Base-by-base conservation (phyloP, 2,329 filamentous ascomycete species). In the Pseudogymnoascus sp. region DNA sequence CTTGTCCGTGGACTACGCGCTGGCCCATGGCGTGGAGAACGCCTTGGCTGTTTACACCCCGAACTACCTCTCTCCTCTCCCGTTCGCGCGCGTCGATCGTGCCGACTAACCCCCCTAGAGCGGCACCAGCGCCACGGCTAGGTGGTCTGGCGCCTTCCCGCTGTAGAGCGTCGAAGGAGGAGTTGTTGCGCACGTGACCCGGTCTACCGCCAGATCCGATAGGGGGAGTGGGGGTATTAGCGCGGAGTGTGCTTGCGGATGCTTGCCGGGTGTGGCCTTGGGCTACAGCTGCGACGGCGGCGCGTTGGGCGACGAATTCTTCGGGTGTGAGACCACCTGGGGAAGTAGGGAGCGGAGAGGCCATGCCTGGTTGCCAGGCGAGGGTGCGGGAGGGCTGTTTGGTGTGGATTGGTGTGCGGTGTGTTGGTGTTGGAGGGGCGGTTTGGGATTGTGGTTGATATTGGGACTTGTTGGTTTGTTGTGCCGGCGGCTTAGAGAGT, bases 231-330 rank as follows among this genome's bases (percentile, higher is more conserved):
- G 77, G 76, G 4, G 77, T 78, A 37, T 71, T 74, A 10, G 72
- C 67, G 36, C 75, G 74, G 62, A 77, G 68, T 40, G 76, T 77
- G 65, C 80, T 80, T 52, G 80, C 78, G 0, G 86, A 85, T 1
- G 80, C 76, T 60, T 72, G 71, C 39, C 88, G 81, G 58, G 82
- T 81, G 70, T 90, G 87, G 1, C 78, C 75, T 58, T 80, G 76
- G 8, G 80, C 78, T 13, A 80, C 78, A 15, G 80, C 78, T 42
- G 77, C 73, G 12, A 6, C 7, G 10, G 84, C 79, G 21, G 87
- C 87, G 65, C 90, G 86, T 67, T 93, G 87, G 68, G 91, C 85
- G 5, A 96, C 90, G 75, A 88, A 96, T 68, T 95, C 86, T 72
- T 96, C 90, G 0, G 91, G 81, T 4, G 87, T 89, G 10, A 96